Base-by-base conservation (phyloP, 306 rosid species). In the Medicago arabica region DNA sequence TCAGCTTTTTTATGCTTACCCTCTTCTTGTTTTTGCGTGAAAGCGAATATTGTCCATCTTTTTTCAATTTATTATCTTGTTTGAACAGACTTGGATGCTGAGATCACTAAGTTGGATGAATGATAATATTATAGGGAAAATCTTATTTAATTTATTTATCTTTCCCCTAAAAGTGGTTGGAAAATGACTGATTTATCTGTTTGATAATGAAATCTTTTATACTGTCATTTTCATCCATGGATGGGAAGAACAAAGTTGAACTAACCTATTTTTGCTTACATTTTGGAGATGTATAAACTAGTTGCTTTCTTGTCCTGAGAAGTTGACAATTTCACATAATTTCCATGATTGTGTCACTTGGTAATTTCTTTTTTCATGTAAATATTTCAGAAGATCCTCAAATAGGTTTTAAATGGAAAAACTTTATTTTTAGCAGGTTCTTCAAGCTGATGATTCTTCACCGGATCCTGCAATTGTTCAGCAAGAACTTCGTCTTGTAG, bases 401-500 rank as follows among this genome's bases (percentile, higher is more conserved):
- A 65, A 57, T 71, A 43, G 40, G 11, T 61, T 43, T 83, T 16
- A 31, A 51, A 76, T 9, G 65, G 71, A 38, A 60, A 50, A 36
- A 36, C 2, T 1, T 71, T 80, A 21, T 62, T 75, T 75, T 77
- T 49, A 58, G 84, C 93, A 92, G 98, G 88, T 72, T 78, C 78
- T 47, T 57, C 89, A 71, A 54, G 79, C 80, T 58, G 80, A 82
- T 58, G 83, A 83, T 75, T 65, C 89, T 57, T 72, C 86, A 55
- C 69, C 65, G 7, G 91, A 90, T 87, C 84, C 89, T 40, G 83
- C 78, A 75, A 54, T 85, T 69, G 83, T 88, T 86, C 86, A 90
- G 87, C 86, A 83, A 79, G 98, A 94, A 84, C 90, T 90, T 85
- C 87, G 96, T 81, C 97, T 94, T 70, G 98, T 92, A 67, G 96